A percentile compares a stretch with the other conserved stretches of the same genome.
phyloP scores from a whole-genome alignment of 768 basidiomycete genomes.

The Polyporus arcularius region DNA sequence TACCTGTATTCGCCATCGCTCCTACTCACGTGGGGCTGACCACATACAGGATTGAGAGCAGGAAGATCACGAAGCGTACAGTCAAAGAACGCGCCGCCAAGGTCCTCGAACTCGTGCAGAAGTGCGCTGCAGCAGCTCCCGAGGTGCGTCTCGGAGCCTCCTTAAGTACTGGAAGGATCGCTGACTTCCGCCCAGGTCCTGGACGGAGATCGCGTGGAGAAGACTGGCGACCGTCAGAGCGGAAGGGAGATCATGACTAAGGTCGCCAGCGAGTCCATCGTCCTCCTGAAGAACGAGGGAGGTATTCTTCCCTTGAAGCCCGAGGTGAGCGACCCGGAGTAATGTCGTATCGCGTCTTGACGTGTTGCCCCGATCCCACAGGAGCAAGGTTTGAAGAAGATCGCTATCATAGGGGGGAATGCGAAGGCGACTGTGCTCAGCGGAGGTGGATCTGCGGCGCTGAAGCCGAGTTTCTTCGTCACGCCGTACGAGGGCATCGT shows the following conservation, averaged over 20 bases:
- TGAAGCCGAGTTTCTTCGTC: conserved; percentile 75
- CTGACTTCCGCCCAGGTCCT: conserved; percentile 45
- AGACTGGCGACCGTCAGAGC: conserved; percentile 59
- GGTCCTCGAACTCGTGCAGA: conserved; percentile 70
- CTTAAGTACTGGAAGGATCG: neutral
- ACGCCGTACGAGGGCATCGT: conserved; percentile 79
- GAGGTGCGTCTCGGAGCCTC: conserved; percentile 43
- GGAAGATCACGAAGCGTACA: conserved; percentile 65
- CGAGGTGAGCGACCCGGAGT: conserved; percentile 11
- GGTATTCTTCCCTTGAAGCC: conserved; percentile 55
- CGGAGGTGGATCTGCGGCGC: conserved; percentile 72
- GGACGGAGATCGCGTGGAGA: conserved; percentile 70
- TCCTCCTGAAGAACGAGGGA: conserved; percentile 71
- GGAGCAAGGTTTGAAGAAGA: conserved; percentile 52
- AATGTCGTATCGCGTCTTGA: neutral
- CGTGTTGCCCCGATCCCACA: neutral
- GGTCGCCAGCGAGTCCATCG: conserved; percentile 70
- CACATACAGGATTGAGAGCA: conserved; percentile 44
- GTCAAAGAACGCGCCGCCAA: conserved; percentile 66
- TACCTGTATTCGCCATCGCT: neutral
- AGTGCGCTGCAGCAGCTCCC: conserved; percentile 64
- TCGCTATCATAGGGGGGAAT: conserved; percentile 77
- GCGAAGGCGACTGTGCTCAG: conserved; percentile 62
- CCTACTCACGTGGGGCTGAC: neutral
- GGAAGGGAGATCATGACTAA: conserved; percentile 65